Evolutionary conservation across 306 rosid genomes (phyloP).

Genomic region (Quillaja saponaria): DNA sequence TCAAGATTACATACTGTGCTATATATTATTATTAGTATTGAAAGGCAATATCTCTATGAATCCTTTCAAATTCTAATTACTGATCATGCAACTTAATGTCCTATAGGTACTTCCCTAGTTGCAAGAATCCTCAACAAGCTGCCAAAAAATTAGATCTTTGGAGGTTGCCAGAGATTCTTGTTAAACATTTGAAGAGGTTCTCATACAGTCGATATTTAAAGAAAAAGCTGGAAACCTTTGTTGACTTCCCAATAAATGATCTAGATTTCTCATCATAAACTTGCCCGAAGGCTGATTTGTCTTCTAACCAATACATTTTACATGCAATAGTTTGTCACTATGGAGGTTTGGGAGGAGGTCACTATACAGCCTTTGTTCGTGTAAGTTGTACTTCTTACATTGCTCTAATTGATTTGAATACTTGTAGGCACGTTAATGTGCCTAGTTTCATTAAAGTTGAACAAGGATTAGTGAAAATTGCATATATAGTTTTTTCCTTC

Average conservation of each 20-base stretch:
- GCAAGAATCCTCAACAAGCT: conserved; percentile 79
- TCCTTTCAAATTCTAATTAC: conserved; percentile 9
- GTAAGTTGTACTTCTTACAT: conserved; percentile 49
- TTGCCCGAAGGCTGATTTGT: conserved; percentile 31
- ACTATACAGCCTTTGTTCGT: conserved; percentile 76
- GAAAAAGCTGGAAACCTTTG: conserved; percentile 76
- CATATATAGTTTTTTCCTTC: not conserved
- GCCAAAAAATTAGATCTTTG: conserved; percentile 84
- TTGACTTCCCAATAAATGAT: conserved; percentile 75
- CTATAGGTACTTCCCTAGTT: conserved; percentile 74
- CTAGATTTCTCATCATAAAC: conserved; percentile 60
- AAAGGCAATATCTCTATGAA: too few relatives aligned
- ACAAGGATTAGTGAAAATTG: not conserved
- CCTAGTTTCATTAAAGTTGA: not conserved
- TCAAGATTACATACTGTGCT: too few relatives aligned
- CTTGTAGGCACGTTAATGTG: not conserved
- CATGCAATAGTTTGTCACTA: conserved; percentile 85
- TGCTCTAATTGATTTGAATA: not conserved
- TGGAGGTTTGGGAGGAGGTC: conserved; percentile 84
- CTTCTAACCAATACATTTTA: conserved; percentile 51
- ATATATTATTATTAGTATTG: too few relatives aligned
- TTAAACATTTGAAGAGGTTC: conserved; percentile 87
- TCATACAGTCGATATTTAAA: conserved; percentile 49
- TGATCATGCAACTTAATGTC: conserved; percentile 27
- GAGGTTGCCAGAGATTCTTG: conserved; percentile 87